Percentiles rank a stretch among this genome's conserved stretches.
These are phyloP conservation scores for Mucor plumbeus DNA, from an alignment of 371 early-diverging fungal species.

Conservation along the genomic window DNA sequence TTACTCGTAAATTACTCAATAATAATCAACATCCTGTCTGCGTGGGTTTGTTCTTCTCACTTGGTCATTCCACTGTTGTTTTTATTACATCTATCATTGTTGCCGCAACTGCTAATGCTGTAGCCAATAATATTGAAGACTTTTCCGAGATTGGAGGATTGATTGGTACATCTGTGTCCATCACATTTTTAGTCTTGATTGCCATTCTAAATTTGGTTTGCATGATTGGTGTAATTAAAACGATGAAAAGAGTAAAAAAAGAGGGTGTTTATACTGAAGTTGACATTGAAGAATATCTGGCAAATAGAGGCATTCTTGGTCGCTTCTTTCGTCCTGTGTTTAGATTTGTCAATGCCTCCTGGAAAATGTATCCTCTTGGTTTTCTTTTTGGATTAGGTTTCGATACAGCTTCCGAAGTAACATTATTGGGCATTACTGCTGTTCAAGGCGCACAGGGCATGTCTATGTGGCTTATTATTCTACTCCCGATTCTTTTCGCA, in stretches of 20 bases:
- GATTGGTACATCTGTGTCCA: conserved; percentile 65
- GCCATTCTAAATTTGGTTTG: conserved; percentile 61
- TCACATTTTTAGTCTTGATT: conserved; percentile 62
- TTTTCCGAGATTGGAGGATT: conserved; percentile 58
- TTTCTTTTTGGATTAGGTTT: conserved; percentile 73
- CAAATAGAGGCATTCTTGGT: conserved; percentile 46
- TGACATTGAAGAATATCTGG: conserved; percentile 52
- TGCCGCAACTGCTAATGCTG: conserved; percentile 55
- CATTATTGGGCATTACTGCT: conserved; percentile 62
- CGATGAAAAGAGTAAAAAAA: conserved; percentile 42
- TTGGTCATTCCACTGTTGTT: conserved; percentile 75
- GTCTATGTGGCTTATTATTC: conserved; percentile 55
- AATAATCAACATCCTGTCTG: conserved; percentile 53
- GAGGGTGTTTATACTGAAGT: conserved; percentile 54
- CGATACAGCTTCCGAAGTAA: conserved; percentile 73
- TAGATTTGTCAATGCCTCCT: conserved; percentile 60
- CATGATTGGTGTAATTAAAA: conserved; percentile 45
- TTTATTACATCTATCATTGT: conserved; percentile 60
- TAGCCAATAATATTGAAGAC: conserved; percentile 51
- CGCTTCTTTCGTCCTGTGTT: conserved; percentile 66
- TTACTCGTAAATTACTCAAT: conserved; percentile 65
- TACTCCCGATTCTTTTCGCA: conserved; percentile 71
- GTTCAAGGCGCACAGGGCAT: conserved; percentile 54
- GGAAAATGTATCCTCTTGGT: conserved; percentile 73
- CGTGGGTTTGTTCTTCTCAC: conserved; percentile 71